phyloP scores from a whole-genome alignment of 805 yeast genomes.

The Candida adriatica region DNA sequence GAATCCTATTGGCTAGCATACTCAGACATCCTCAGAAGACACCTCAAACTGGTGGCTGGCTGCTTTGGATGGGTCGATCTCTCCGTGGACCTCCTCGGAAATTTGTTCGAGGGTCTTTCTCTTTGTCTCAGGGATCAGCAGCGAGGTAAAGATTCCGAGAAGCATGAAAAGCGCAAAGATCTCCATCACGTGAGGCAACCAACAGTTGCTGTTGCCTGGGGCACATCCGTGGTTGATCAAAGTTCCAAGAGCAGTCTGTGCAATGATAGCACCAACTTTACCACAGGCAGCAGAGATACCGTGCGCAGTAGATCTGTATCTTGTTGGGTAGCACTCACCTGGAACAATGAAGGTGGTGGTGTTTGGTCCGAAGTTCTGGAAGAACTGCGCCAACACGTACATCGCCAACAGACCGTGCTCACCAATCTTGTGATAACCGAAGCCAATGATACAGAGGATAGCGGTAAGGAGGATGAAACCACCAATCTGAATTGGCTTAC shows the following conservation, averaged over 20 bases:
- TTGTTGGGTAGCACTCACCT: slow-evolving; percentile 89
- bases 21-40: slow-evolving; percentile 17
- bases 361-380: slow-evolving; percentile 91
- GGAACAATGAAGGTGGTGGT: slow-evolving; percentile 87
- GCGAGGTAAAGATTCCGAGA: slow-evolving; percentile 58
- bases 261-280: slow-evolving; percentile 89
- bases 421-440: slow-evolving; percentile 66
- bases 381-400: slow-evolving; percentile 77
- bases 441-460: slow-evolving; percentile 75
- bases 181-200: slow-evolving; percentile 89
- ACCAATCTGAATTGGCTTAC: slow-evolving; percentile 73
- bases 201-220: slow-evolving; percentile 50
- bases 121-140: slow-evolving; percentile 84
- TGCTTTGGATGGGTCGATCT: slow-evolving; percentile 45
- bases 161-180: slow-evolving; percentile 90
- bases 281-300: slow-evolving; percentile 93
- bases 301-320: slow-evolving; percentile 93
- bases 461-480: slow-evolving; percentile 71
- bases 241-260: slow-evolving; percentile 83
- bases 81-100: slow-evolving; percentile 77
- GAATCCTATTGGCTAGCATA: no score
- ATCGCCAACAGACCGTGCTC: slow-evolving; percentile 67
- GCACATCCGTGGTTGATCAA: slow-evolving; percentile 75
- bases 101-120: slow-evolving; percentile 85
- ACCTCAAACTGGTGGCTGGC: slow-evolving; percentile 10